Conservation (phyloP, 108 stramenopile genomes). For the Nannochloropsis salina region DNA sequence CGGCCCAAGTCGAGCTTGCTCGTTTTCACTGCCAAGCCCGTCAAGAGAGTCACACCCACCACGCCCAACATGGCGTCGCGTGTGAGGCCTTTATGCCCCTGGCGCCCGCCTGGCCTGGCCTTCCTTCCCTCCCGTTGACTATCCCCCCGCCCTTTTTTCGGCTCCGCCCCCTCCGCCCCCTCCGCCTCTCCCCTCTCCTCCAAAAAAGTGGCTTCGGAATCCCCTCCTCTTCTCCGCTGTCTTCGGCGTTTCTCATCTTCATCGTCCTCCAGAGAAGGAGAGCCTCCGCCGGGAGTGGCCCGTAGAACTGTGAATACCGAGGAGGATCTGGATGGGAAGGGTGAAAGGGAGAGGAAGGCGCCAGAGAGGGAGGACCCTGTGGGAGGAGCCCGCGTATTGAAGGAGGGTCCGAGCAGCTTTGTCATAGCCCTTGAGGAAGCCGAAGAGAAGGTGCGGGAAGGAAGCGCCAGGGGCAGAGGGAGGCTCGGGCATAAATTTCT, state of each 20-base stretch:
- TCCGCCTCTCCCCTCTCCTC: not conserved
- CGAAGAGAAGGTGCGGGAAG: not conserved
- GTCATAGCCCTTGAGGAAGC: not conserved
- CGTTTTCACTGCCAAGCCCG: not conserved
- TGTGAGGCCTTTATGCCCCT: not conserved
- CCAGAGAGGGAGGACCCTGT: not conserved
- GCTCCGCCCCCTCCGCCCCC: not conserved
- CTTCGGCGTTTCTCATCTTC: not conserved
- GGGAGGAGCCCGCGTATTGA: no score
- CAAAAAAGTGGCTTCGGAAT: not conserved
- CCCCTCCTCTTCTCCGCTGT: not conserved
- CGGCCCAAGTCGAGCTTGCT: not conserved
- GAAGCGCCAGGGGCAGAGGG: slow-evolving; percentile 1
- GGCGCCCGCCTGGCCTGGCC: not conserved
- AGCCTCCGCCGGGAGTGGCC: not conserved
- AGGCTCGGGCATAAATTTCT: not conserved
- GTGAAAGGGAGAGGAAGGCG: not conserved
- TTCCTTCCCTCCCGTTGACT: not conserved
- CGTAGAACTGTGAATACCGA: not conserved
- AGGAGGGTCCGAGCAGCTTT: not conserved
- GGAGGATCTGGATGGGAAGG: not conserved
- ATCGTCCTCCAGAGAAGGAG: not conserved
- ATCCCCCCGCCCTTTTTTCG: not conserved
- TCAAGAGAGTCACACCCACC: not conserved
- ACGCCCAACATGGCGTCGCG: not conserved